Evolutionary conservation across 768 basidiomycete genomes (phyloP).

Genomic region (Phanerochaete sordida): DNA sequence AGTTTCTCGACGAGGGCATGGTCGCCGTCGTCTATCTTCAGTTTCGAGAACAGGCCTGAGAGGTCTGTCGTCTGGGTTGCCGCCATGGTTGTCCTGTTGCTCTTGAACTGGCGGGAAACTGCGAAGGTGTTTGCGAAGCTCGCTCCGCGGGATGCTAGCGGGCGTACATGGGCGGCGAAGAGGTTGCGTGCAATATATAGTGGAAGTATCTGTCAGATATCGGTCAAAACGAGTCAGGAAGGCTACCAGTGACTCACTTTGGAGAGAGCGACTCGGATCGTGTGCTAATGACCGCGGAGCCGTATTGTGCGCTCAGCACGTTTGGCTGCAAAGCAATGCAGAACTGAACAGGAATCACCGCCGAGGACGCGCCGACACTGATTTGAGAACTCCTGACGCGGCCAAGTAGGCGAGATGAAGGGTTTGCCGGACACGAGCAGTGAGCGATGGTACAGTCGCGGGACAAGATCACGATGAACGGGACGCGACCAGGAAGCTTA

Average conservation of each 20-base stretch:
- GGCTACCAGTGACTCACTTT: neutral
- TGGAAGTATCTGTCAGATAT: neutral
- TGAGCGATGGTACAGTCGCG: no score
- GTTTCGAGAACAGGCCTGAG: neutral
- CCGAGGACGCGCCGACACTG: no score
- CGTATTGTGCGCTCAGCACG: neutral
- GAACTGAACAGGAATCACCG: no score
- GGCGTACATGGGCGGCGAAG: neutral
- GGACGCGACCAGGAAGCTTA: no score
- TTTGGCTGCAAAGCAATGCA: no score
- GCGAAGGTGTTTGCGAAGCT: neutral
- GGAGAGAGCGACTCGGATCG: neutral
- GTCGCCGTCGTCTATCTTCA: constrained; percentile 33
- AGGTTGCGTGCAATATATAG: neutral
- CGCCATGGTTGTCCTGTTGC: neutral
- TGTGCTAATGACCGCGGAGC: neutral
- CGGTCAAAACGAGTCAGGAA: neutral
- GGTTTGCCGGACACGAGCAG: no score
- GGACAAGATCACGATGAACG: no score
- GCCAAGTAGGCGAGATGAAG: no score
- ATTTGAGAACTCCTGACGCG: no score
- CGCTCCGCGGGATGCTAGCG: neutral
- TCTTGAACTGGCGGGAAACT: neutral
- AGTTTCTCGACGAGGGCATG: constrained; percentile 60
- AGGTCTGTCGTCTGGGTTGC: neutral